phyloP scores from a whole-genome alignment of 2,329 filamentous ascomycete genomes.

The Penicillium vulpinum region DNA sequence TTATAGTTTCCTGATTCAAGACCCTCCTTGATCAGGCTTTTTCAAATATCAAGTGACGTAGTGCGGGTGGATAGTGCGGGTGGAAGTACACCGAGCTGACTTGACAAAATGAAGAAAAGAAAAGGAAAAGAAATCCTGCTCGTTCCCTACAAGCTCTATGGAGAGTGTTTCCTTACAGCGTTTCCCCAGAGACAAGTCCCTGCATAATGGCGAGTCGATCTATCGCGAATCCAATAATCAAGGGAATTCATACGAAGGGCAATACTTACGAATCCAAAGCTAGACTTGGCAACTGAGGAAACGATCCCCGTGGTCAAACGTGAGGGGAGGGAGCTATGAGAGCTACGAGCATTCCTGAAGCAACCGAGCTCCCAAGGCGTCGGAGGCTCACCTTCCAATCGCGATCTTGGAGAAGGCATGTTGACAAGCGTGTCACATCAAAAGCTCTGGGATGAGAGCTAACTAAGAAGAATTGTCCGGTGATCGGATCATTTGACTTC shows the following conservation, averaged over 20 bases:
- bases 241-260: slow-evolving; percentile 6
- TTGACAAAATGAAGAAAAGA: not conserved
- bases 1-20: not conserved
- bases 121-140: not conserved
- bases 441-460: not conserved
- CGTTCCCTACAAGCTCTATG: not conserved
- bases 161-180: not conserved
- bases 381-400: slow-evolving; percentile 5
- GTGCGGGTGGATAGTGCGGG: not conserved
- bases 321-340: slow-evolving; percentile 10
- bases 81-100: not conserved
- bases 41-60: slow-evolving; percentile 6
- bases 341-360: slow-evolving; percentile 8
- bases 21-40: not conserved
- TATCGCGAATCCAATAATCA: slow-evolving; percentile 4
- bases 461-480: slow-evolving; percentile 6
- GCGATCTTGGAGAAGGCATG: slow-evolving; percentile 5
- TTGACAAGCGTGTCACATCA: slow-evolving; percentile 2
- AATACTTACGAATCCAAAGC: not conserved
- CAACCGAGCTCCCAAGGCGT: slow-evolving; percentile 1
- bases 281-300: slow-evolving; percentile 4
- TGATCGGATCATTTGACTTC: slow-evolving; percentile 13
- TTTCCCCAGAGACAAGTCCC: slow-evolving; percentile 10
- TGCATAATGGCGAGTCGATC: slow-evolving; percentile 2
- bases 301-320: slow-evolving; percentile 6